A percentile compares a stretch with the other conserved stretches of the same genome.
Evolutionary conservation across 768 basidiomycete species (phyloP).

Genomic region (Auriculariales sp.): DNA sequence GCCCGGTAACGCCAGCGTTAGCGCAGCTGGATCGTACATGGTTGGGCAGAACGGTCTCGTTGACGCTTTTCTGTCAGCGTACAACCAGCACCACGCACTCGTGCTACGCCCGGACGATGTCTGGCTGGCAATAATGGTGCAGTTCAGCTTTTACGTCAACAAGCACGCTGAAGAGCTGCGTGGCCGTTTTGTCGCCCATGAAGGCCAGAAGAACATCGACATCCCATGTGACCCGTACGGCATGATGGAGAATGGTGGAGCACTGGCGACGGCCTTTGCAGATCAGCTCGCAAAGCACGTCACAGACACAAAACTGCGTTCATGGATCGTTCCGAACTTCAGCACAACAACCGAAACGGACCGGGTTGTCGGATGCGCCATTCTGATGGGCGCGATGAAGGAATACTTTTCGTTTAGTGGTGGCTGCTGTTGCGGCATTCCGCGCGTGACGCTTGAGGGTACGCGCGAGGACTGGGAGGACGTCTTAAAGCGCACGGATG

Average conservation of each 20-base stretch:
- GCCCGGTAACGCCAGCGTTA: too few species aligned
- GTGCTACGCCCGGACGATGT: constrained; percentile 35
- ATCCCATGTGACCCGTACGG: constrained; percentile 9
- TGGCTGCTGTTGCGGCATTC: constrained; percentile 23
- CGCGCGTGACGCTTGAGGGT: constrained; percentile 30
- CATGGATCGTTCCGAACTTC: constrained; percentile 30
- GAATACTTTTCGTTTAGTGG: constrained; percentile 19
- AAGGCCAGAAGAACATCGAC: constrained; percentile 17
- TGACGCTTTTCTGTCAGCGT: constrained; percentile 18
- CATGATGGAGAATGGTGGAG: constrained; percentile 19
- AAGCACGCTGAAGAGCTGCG: constrained; percentile 21
- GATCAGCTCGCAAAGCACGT: constrained; percentile 13
- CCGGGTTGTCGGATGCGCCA: constrained; percentile 20
- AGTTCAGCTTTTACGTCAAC: constrained; percentile 19
- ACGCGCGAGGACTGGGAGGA: constrained; percentile 23
- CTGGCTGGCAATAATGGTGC: constrained; percentile 29
- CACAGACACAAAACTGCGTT: constrained; percentile 14
- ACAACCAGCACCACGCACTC: constrained; percentile 23
- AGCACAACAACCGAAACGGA: constrained; percentile 29
- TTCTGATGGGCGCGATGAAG: constrained; percentile 29
- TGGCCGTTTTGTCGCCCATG: constrained; percentile 19
- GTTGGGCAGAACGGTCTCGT: constrained; percentile 22
- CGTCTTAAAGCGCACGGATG: constrained; percentile 23
- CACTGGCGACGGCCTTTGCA: constrained; percentile 15
- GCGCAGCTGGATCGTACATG: too few species aligned